Evolutionary conservation across 805 yeast genomes (phyloP).

Genomic region (Ogataea paradorogensis): DNA sequence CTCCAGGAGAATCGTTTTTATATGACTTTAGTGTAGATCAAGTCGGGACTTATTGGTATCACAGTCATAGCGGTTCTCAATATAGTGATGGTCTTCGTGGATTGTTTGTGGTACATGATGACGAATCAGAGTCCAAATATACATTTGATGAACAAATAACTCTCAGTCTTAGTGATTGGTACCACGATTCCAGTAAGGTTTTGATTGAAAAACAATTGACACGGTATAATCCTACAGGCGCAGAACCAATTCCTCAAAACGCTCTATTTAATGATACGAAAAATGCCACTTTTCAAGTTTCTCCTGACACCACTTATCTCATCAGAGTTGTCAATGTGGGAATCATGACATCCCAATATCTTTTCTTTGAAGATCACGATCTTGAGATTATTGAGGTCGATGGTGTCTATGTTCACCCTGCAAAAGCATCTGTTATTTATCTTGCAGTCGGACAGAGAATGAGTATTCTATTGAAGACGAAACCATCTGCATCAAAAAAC

Average conservation of each 20-base stretch:
- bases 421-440: constrained; percentile 52
- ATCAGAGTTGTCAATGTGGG: constrained; percentile 66
- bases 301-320: constrained; percentile 60
- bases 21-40: constrained; percentile 74
- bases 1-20: constrained; percentile 60
- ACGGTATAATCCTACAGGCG: constrained; percentile 79
- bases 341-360: constrained; percentile 69
- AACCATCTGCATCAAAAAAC: constrained; percentile 39
- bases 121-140: constrained; percentile 43
- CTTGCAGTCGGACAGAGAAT: constrained; percentile 81
- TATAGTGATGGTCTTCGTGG: constrained; percentile 79
- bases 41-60: constrained; percentile 83
- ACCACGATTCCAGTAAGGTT: constrained; percentile 51
- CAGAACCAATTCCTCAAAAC: constrained; percentile 76
- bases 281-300: constrained; percentile 52
- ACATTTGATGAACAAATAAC: constrained; percentile 60
- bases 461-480: constrained; percentile 63
- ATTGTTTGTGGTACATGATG: constrained; percentile 61
- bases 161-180: constrained; percentile 60
- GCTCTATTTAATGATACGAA: constrained; percentile 62
- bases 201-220: constrained; percentile 49
- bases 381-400: constrained; percentile 72
- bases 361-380: constrained; percentile 68
- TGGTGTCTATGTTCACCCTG: constrained; percentile 64
- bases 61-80: constrained; percentile 73